Conservation (phyloP, 1,284 basidiomycete species). For the Sanghuangporus weigelae region DNA sequence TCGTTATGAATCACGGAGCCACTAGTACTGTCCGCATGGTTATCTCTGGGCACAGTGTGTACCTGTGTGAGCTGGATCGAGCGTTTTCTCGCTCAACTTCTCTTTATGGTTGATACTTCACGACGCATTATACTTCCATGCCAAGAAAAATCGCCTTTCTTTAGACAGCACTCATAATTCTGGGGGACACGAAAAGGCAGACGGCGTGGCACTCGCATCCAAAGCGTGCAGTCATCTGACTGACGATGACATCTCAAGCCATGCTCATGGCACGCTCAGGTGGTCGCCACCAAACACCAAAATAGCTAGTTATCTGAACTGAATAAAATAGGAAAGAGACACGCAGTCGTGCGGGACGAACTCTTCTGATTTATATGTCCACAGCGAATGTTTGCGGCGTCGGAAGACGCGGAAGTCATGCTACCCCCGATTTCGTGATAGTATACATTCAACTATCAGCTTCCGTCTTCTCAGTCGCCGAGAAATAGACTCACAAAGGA, state of each 20-base stretch:
- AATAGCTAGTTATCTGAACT: neutral
- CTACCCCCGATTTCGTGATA: neutral
- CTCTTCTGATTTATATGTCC: neutral
- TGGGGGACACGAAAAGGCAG: neutral
- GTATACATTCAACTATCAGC: neutral
- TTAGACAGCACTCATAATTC: neutral
- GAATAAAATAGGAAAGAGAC: constrained; percentile 1
- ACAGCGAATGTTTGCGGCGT: neutral
- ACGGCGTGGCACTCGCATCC: neutral
- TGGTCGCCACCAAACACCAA: neutral
- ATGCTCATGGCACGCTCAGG: neutral
- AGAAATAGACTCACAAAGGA: neutral
- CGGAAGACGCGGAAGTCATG: neutral
- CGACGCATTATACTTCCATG: neutral
- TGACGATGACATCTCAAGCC: neutral
- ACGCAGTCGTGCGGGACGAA: neutral
- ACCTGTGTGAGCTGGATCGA: neutral
- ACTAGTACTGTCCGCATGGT: neutral
- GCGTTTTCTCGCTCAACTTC: neutral
- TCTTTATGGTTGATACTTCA: neutral
- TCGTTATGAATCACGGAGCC: neutral
- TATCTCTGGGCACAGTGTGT: neutral
- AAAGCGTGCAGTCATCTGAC: neutral
- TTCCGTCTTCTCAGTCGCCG: neutral
- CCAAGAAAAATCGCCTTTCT: neutral